phyloP scores from a whole-genome alignment of 176 grass and related monocot genomes.

The Rhynchospora pubera region DNA sequence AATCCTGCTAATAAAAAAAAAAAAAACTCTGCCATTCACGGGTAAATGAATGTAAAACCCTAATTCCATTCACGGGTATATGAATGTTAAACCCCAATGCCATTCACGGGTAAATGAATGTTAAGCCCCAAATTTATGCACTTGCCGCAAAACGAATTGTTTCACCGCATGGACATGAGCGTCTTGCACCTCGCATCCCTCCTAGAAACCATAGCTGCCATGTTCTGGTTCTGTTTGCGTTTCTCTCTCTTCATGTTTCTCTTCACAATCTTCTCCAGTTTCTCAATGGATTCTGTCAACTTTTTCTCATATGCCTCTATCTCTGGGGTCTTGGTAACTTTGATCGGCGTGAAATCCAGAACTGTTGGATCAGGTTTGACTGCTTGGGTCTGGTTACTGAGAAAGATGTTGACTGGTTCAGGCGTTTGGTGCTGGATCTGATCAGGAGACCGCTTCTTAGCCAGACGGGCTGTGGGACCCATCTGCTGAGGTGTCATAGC shows the following conservation, averaged over 20 bases:
- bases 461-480: background rate
- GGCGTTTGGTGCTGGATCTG: slow-evolving; percentile 22
- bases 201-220: slow-evolving; percentile 37
- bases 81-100: too few species aligned
- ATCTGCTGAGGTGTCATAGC: slow-evolving; percentile 36
- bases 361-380: slow-evolving; percentile 4
- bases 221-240: background rate
- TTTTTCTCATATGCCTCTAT: slow-evolving; percentile 39
- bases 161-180: slow-evolving; percentile 69
- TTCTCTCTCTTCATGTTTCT: slow-evolving; percentile 35
- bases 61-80: too few species aligned
- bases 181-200: slow-evolving; percentile 28
- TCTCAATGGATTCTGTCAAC: slow-evolving; percentile 50
- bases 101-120: background rate
- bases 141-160: slow-evolving; percentile 3
- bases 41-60: too few species aligned
- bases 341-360: slow-evolving; percentile 25
- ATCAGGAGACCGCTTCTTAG: slow-evolving; percentile 20
- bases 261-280: slow-evolving; percentile 53
- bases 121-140: slow-evolving; percentile 26
- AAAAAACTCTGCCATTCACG: background rate
- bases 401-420: slow-evolving; percentile 18
- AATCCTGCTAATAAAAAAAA: background rate
- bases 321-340: slow-evolving; percentile 20
- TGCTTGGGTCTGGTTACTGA: slow-evolving; percentile 11